These are phyloP conservation scores for Medicago arabica DNA, from an alignment of 306 rosid genomes.

Conservation along the genomic window DNA sequence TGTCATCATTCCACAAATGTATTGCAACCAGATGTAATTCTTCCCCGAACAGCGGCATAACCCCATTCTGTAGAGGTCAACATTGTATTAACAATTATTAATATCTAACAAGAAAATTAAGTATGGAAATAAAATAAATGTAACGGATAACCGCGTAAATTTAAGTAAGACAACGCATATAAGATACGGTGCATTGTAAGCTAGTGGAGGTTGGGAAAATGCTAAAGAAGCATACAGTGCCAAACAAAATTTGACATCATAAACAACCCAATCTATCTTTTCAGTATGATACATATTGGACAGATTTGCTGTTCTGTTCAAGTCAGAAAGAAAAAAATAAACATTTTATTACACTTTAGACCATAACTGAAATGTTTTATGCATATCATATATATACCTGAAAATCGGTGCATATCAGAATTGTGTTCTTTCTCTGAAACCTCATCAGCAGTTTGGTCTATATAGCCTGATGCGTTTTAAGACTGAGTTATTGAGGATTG, in stretches of 20 bases:
- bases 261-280: constrained; percentile 1
- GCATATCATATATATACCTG: constrained; percentile 54
- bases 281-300: not conserved
- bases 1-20: constrained; percentile 68
- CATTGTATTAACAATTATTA: constrained; percentile 31
- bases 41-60: constrained; percentile 73
- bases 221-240: constrained; percentile 33
- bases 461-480: constrained; percentile 50
- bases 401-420: constrained; percentile 74
- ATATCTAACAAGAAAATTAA: constrained; percentile 36
- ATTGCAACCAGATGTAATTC: constrained; percentile 96
- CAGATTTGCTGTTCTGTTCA: constrained; percentile 17
- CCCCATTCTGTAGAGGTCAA: constrained; percentile 79
- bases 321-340: not conserved
- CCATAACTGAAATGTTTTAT: not conserved
- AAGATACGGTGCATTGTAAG: not conserved
- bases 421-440: constrained; percentile 64
- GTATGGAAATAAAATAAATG: not conserved
- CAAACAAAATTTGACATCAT: constrained; percentile 5
- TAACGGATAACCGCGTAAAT: not conserved
- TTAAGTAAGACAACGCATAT: constrained; percentile 18
- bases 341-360: not conserved
- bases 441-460: constrained; percentile 65
- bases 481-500: not conserved
- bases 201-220: constrained; percentile 7